A percentile compares a stretch with the other conserved stretches of the same genome.
These are phyloP conservation scores for Globisporangium alternatum DNA, from an alignment of 352 stramenopile species.

Conservation along the genomic window DNA sequence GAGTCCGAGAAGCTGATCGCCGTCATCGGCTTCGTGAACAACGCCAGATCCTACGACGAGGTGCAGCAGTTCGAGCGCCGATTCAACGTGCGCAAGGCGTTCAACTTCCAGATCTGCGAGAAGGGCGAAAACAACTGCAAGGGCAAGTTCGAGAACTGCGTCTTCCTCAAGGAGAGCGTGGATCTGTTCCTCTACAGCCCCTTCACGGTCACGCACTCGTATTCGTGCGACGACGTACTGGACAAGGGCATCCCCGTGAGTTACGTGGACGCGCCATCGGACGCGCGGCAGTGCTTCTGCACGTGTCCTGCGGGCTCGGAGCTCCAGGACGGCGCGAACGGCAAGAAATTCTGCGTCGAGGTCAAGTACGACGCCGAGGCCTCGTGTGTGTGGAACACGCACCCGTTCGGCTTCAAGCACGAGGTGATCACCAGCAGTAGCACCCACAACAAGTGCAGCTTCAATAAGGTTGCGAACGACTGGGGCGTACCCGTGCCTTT, in stretches of 20 bases:
- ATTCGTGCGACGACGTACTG: conserved; percentile 32
- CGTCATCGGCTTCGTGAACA: conserved; percentile 23
- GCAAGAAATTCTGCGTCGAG: conserved; percentile 25
- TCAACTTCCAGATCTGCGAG: conserved; percentile 22
- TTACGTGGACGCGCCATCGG: conserved; percentile 30
- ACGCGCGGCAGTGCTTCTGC: conserved; percentile 51
- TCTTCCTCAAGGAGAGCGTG: conserved; percentile 30
- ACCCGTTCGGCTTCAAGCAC: conserved; percentile 36
- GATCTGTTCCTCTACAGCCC: conserved; percentile 67
- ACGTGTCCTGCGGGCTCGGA: conserved; percentile 41
- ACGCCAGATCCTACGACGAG: conserved; percentile 16
- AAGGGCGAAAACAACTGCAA: conserved; percentile 13
- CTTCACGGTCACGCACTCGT: conserved; percentile 38
- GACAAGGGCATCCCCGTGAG: conserved; percentile 41
- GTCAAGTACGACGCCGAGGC: conserved; percentile 24
- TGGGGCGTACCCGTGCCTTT: conserved; percentile 48
- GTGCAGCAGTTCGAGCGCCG: conserved; percentile 19
- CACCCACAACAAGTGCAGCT: background rate
- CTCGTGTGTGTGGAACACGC: conserved; percentile 43
- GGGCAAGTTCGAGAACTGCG: conserved; percentile 32
- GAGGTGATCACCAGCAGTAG: conserved; percentile 16
- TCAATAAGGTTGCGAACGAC: conserved; percentile 27
- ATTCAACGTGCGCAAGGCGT: conserved; percentile 15
- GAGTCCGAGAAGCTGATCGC: conserved; percentile 8
- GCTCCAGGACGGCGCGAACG: conserved; percentile 19